A percentile compares a stretch with the other conserved stretches of the same genome.
phyloP scores from a whole-genome alignment of 2,329 filamentous ascomycete genomes.

The Hypoxylon sp. region DNA sequence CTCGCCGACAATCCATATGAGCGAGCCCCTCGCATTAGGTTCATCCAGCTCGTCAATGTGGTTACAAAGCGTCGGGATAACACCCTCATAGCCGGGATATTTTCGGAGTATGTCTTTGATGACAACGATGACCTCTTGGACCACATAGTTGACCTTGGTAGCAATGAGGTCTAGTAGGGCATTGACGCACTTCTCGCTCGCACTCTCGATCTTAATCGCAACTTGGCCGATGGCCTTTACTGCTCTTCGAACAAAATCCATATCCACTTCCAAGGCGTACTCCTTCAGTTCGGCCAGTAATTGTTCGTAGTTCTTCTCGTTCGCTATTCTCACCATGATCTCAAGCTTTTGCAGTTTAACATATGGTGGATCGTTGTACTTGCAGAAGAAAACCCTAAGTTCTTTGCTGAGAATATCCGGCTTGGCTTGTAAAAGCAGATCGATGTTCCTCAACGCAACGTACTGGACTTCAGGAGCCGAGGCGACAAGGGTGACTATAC shows the following conservation, averaged over 20 bases:
- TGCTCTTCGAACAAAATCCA: slow-evolving; percentile 96
- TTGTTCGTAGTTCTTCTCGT: slow-evolving; percentile 96
- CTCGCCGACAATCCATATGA: slow-evolving; percentile 99
- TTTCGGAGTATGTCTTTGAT: slow-evolving; percentile 99
- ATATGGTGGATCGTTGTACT: slow-evolving; percentile 98
- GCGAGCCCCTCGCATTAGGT: slow-evolving; percentile 86
- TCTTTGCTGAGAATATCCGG: slow-evolving; percentile 98
- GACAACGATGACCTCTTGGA: slow-evolving; percentile 98
- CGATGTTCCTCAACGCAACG: slow-evolving; percentile 95
- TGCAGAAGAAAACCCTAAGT: slow-evolving; percentile 98
- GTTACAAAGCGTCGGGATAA: slow-evolving; percentile 95
- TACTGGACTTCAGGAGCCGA: slow-evolving; percentile 98
- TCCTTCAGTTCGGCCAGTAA: slow-evolving; percentile 95
- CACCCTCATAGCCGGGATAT: slow-evolving; percentile 97
- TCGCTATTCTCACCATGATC: slow-evolving; percentile 99
- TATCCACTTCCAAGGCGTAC: slow-evolving; percentile 97
- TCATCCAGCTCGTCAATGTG: slow-evolving; percentile 98
- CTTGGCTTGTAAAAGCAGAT: slow-evolving; percentile 94
- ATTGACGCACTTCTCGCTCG: slow-evolving; percentile 96
- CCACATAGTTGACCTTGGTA: slow-evolving; percentile 98
- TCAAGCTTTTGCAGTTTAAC: slow-evolving; percentile 98
- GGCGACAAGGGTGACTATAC: slow-evolving; percentile 89
- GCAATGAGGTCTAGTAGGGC: slow-evolving; percentile 93
- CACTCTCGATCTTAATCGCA: slow-evolving; percentile 97
- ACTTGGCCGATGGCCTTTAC: slow-evolving; percentile 98